phyloP scores from a whole-genome alignment of 768 basidiomycete species.

The Tricholomella constricta region DNA sequence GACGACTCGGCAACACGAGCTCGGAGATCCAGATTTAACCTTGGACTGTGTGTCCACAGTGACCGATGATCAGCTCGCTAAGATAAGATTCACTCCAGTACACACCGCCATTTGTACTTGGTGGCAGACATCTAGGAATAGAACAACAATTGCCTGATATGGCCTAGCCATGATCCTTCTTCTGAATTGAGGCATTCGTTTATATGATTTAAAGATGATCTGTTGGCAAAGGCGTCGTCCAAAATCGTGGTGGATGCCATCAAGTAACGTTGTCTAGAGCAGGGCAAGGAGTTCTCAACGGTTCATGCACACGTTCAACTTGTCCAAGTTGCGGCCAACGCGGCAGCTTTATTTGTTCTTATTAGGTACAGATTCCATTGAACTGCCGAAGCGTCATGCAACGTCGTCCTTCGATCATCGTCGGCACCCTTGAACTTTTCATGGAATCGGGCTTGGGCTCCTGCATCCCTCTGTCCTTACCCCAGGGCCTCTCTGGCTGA shows the following conservation, averaged over 20 bases:
- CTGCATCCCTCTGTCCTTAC: neutral
- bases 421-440: too few species aligned
- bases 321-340: too few species aligned
- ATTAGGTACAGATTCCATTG: constrained; percentile 2
- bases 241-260: too few species aligned
- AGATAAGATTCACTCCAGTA: too few species aligned
- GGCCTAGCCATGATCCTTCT: constrained; percentile 2
- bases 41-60: neutral
- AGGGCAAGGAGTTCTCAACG: neutral
- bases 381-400: constrained; percentile 12
- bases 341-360: constrained; percentile 4
- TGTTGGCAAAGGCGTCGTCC: too few species aligned
- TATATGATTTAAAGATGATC: neutral
- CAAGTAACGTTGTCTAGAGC: too few species aligned
- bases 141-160: constrained; percentile 9
- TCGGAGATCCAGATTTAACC: neutral
- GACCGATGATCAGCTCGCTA: neutral
- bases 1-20: constrained; percentile 2
- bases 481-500: neutral
- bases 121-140: neutral
- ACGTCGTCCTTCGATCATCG: neutral
- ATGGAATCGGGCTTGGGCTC: too few species aligned
- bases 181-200: constrained; percentile 14
- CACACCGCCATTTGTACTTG: constrained; percentile 12
- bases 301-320: too few species aligned